Conservation (phyloP, 805 yeast species). For the Ogataea ganodermae region DNA sequence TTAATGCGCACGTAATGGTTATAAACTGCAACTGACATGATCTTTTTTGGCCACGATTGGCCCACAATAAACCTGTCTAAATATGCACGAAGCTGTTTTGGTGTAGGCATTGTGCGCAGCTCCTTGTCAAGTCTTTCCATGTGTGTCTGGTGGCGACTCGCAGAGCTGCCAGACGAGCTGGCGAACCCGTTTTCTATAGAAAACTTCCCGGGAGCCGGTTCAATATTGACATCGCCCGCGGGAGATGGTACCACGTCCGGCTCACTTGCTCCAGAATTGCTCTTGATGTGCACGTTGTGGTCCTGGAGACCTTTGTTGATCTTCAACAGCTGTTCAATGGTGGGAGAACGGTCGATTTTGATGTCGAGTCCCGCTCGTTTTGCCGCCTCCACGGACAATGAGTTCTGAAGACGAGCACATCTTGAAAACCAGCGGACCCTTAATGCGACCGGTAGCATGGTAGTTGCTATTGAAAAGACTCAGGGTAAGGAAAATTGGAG, state of each 20-base stretch:
- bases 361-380: not conserved
- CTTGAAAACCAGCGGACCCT: no score
- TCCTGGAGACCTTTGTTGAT: slow-evolving; percentile 19
- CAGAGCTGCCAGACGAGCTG: not conserved
- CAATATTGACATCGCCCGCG: no score
- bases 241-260: no score
- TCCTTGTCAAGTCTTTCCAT: slow-evolving; percentile 15
- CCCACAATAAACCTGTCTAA: slow-evolving; percentile 58
- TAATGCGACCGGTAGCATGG: no score
- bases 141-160: slow-evolving; percentile 7
- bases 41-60: slow-evolving; percentile 55
- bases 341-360: slow-evolving; percentile 12
- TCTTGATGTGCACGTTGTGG: slow-evolving; percentile 21
- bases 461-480: no score
- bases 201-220: slow-evolving; percentile 10
- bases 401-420: no score
- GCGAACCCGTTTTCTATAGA: slow-evolving; percentile 9
- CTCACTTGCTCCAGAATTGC: no score
- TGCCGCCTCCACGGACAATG: not conserved
- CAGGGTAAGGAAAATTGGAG: no score
- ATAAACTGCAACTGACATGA: slow-evolving; percentile 62
- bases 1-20: slow-evolving; percentile 55
- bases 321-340: slow-evolving; percentile 20
- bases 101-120: slow-evolving; percentile 43
- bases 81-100: slow-evolving; percentile 44